Evolutionary conservation across 192 early-diverging fungal genomes (phyloP).

Genomic region (Irineochytrium annulatum): DNA sequence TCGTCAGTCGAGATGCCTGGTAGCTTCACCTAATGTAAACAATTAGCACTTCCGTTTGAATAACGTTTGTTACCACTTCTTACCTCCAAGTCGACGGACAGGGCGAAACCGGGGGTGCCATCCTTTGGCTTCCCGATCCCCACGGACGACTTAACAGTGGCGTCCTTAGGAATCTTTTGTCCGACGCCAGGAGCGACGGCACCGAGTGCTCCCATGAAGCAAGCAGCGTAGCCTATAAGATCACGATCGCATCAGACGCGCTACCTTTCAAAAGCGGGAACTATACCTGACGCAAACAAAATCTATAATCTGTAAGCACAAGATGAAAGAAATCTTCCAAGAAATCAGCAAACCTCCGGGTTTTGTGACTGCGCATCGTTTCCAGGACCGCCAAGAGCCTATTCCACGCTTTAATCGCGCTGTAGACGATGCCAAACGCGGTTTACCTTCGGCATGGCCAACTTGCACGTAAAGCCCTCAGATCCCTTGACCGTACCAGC

Average conservation of each 20-base stretch:
- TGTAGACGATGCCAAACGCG: too few relatives aligned
- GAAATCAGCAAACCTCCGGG: too few relatives aligned
- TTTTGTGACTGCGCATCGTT: neutral
- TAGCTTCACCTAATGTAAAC: too few relatives aligned
- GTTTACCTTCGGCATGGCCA: conserved; percentile 1
- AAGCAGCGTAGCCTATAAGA: conserved; percentile 35
- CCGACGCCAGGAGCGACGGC: conserved; percentile 28
- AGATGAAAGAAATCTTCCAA: too few relatives aligned
- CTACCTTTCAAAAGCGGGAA: too few relatives aligned
- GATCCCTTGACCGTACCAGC: neutral
- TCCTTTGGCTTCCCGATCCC: conserved; percentile 16
- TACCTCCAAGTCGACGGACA: conserved; percentile 25
- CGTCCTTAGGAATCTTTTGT: conserved; percentile 23
- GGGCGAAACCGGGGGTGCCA: conserved; percentile 17
- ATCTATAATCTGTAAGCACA: too few relatives aligned
- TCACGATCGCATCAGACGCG: too few relatives aligned
- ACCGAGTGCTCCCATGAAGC: conserved; percentile 39
- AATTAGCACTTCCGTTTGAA: too few relatives aligned
- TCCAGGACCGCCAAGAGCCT: conserved; percentile 4
- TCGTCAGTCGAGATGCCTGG: neutral
- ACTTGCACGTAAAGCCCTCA: neutral
- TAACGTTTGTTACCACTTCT: too few relatives aligned
- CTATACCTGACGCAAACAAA: conserved; percentile 9
- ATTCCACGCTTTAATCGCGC: too few relatives aligned
- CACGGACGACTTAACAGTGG: conserved; percentile 24